Conservation (phyloP, 805 yeast species). For the Nakazawaea molendinolei region DNA sequence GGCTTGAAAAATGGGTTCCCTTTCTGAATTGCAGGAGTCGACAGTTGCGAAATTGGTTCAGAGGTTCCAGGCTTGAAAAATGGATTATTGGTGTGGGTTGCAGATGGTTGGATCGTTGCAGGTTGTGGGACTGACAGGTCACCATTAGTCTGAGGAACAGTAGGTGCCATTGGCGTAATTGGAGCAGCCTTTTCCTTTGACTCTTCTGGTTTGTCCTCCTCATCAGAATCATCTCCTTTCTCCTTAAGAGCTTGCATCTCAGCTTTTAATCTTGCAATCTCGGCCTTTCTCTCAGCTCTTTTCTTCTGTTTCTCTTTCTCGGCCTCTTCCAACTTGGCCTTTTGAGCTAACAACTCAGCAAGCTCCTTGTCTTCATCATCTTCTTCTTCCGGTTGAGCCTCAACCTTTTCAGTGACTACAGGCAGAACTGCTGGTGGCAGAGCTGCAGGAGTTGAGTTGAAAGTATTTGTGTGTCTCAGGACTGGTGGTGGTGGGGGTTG, state of each 20-base stretch:
- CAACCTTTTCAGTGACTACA: neutral
- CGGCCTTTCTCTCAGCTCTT: constrained; percentile 42
- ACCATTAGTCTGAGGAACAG: too few relatives aligned
- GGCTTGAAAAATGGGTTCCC: constrained; percentile 61
- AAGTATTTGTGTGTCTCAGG: constrained; percentile 14
- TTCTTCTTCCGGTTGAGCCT: constrained; percentile 1
- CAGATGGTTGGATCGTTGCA: neutral
- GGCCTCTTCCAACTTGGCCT: constrained; percentile 23
- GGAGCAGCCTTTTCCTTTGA: constrained; percentile 15
- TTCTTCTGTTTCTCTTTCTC: constrained; percentile 46
- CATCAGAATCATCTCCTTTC: constrained; percentile 44
- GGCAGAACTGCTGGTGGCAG: constrained; percentile 10
- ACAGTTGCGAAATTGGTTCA: constrained; percentile 7
- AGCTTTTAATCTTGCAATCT: constrained; percentile 27
- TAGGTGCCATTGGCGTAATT: neutral
- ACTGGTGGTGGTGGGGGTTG: constrained; percentile 9
- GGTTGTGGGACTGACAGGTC: neutral
- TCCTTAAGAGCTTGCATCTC: constrained; percentile 25
- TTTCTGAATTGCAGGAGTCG: constrained; percentile 12
- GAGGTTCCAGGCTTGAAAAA: constrained; percentile 10
- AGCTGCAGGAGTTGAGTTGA: constrained; percentile 5
- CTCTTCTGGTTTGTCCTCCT: constrained; percentile 21
- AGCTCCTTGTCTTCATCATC: constrained; percentile 11
- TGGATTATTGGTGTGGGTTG: constrained; percentile 9
- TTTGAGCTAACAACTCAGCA: constrained; percentile 9